A percentile compares a stretch with the other conserved stretches of the same genome.
Evolutionary conservation across 2,329 filamentous ascomycete species (phyloP).

Genomic region (Talaromyces piceae): DNA sequence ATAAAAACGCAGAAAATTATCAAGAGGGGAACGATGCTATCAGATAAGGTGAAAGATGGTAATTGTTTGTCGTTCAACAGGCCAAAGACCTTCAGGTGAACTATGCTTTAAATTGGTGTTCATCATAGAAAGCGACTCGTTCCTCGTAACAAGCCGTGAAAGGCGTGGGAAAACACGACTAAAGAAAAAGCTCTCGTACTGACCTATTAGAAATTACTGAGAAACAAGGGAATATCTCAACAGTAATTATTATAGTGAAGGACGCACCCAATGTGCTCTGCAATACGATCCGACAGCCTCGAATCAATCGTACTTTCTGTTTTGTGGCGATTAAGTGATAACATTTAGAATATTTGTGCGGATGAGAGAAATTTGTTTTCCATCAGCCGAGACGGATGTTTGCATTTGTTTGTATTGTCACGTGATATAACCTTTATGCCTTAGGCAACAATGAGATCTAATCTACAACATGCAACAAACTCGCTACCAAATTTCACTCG

Average conservation of each 20-base stretch:
- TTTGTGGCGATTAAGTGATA: background rate
- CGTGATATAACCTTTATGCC: background rate
- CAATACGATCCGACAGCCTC: background rate
- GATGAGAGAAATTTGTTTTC: background rate
- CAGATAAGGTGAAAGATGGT: constrained; percentile 21
- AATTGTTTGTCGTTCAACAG: constrained; percentile 20
- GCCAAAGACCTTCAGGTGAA: constrained; percentile 23
- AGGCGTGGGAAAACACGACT: constrained; percentile 16
- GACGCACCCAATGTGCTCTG: background rate
- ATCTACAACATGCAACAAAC: background rate
- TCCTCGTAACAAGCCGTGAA: constrained; percentile 32
- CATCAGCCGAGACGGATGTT: background rate
- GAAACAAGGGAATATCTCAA: background rate
- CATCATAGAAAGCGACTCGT: constrained; percentile 16
- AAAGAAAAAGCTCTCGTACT: background rate
- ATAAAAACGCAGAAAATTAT: background rate
- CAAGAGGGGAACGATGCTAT: constrained; percentile 4
- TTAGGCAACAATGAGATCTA: background rate
- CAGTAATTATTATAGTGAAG: background rate
- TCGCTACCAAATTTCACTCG: background rate
- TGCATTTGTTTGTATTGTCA: background rate
- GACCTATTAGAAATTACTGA: background rate
- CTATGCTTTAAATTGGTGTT: constrained; percentile 21
- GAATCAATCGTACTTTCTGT: background rate
- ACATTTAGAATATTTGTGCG: too few species aligned